Conservation (phyloP, 2,329 filamentous ascomycete genomes). For the Metarhizium robertsii region DNA sequence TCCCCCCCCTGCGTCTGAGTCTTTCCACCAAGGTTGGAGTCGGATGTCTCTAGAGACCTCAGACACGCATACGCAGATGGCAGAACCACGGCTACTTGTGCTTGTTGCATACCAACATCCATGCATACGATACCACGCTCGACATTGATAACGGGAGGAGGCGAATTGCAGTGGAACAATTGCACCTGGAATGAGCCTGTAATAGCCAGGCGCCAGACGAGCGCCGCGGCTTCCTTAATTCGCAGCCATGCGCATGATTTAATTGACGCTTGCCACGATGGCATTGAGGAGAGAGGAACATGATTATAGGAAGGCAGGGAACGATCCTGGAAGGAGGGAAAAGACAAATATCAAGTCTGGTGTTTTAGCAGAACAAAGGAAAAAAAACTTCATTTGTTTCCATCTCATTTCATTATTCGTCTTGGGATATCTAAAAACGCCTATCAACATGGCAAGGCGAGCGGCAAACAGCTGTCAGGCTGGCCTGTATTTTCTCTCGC, state of each 20-base stretch:
- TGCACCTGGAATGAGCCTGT: too few species aligned
- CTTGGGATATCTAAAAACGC: neutral
- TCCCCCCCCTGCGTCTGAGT: too few species aligned
- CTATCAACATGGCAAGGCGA: neutral
- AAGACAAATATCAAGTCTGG: neutral
- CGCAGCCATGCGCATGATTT: neutral
- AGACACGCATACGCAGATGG: too few species aligned
- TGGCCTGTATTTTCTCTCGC: too few species aligned
- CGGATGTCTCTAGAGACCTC: too few species aligned
- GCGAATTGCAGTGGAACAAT: too few species aligned
- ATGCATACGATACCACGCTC: too few species aligned
- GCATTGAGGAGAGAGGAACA: neutral
- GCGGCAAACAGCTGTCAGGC: too few species aligned
- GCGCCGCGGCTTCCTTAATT: neutral
- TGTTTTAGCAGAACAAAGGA: neutral
- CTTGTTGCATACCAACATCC: too few species aligned
- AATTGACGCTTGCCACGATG: neutral
- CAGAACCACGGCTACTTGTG: too few species aligned
- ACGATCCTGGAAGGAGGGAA: neutral
- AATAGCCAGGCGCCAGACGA: neutral
- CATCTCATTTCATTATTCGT: neutral
- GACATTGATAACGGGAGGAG: too few species aligned
- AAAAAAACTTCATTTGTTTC: neutral
- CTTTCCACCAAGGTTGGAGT: too few species aligned
- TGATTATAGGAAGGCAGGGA: neutral